Base-by-base conservation (phyloP, 2,329 filamentous ascomycete species). In the Epichloe elymi region DNA sequence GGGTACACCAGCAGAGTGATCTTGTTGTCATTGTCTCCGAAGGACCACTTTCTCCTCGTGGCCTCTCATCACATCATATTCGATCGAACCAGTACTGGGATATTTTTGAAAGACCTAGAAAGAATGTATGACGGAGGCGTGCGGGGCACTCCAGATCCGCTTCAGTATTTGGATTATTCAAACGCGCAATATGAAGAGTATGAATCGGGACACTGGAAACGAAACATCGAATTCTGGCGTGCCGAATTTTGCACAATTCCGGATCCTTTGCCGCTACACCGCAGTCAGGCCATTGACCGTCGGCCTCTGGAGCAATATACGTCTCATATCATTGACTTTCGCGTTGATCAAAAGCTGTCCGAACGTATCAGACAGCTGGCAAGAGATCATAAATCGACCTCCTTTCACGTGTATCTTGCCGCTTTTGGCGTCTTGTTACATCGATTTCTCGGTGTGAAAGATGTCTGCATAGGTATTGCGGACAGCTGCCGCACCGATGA, bases 361-460 rank as follows among this genome's bases (percentile, higher is more conserved):
- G 7, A 46, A 6, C 12, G n/a, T 15, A 17, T 46, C 43, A 17
- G 26, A 8, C 26, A 35, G 15, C 7, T 46, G 5, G 26, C 26
- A 19, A 35, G 17, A 15, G 11, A 14, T 3, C 42, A 52, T 1
- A 17, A 53, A 23, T 51, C 48, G 0, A 62, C 61, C 0, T 53
- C 60, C 0, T 77, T 76, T 54, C 72, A 78, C 48, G 65, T 76
- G 53, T 70, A 71, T 54, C 60, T 78, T 3, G 65, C 72, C 0
- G 61, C 62, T 0, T 65, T 73, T 50, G 56, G 67, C n/a, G 57
- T 62, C 0, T 46, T 74, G 14, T 60, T 75, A 0, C 62, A 61
- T 11, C 55, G 60, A 6, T 66, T 66, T 23, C 53, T 60, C 0
- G 65, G 65, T 12, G 48, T 57, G 0, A 19, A 65, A 0, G 68